phyloP scores from a whole-genome alignment of 768 basidiomycete genomes.

The Gelatoporia subvermispora region DNA sequence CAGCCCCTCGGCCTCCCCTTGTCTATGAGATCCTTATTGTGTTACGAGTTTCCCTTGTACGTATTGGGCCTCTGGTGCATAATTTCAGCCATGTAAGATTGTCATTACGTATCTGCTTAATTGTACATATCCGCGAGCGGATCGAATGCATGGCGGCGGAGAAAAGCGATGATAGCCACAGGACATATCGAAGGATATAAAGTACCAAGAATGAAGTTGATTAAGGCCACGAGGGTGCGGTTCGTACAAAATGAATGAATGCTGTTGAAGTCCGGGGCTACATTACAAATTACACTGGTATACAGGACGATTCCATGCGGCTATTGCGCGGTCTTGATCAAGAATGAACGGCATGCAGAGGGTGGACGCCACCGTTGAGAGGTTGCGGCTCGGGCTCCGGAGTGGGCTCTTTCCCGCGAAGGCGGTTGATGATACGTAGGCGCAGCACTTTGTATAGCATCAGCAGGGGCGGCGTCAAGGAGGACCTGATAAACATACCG shows the following conservation, averaged over 20 bases:
- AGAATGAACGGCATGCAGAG: neutral
- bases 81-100: slow-evolving; percentile 4
- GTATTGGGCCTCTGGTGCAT: slow-evolving; percentile 6
- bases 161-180: too few relatives aligned
- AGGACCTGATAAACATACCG: slow-evolving; percentile 35
- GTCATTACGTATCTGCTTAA: slow-evolving; percentile 12
- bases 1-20: neutral
- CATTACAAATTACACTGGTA: too few relatives aligned
- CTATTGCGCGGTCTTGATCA: too few relatives aligned
- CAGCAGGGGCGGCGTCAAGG: neutral
- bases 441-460: slow-evolving; percentile 43
- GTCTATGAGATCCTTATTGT: slow-evolving; percentile 3
- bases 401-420: slow-evolving; percentile 55
- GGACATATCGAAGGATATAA: too few relatives aligned
- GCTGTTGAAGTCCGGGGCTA: too few relatives aligned
- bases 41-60: slow-evolving; percentile 6
- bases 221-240: too few relatives aligned
- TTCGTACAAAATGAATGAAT: too few relatives aligned
- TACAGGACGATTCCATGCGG: too few relatives aligned
- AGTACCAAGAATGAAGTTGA: neutral
- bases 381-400: slow-evolving; percentile 36
- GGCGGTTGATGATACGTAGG: slow-evolving; percentile 52
- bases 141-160: neutral
- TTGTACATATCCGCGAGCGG: slow-evolving; percentile 14
- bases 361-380: neutral